phyloP scores from a whole-genome alignment of 306 rosid genomes.

The Cicer arietinum region DNA sequence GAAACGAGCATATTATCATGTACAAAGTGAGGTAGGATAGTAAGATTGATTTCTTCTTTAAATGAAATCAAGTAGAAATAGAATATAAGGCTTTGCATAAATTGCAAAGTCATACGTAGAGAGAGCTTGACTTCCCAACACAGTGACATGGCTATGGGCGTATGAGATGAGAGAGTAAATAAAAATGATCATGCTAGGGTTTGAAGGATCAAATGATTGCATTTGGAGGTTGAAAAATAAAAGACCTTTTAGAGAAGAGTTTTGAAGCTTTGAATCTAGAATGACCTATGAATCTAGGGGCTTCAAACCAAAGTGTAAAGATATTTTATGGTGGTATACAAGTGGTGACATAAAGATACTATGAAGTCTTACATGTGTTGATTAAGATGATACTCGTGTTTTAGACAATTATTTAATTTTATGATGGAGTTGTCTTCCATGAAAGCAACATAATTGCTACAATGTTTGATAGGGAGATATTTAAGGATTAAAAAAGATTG shows the following conservation, averaged over 20 bases:
- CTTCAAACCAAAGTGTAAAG: background rate
- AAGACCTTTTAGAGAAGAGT: background rate
- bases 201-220: slow-evolving; percentile 26
- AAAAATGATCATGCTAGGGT: background rate
- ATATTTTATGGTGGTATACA: background rate
- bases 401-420: background rate
- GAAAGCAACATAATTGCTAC: background rate
- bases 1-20: background rate
- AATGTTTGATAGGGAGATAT: background rate
- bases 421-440: background rate
- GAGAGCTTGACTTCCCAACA: slow-evolving; percentile 8
- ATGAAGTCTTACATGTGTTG: background rate
- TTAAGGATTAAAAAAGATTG: background rate
- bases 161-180: background rate
- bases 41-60: background rate
- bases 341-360: background rate
- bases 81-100: background rate
- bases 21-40: slow-evolving; percentile 6
- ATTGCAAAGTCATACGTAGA: background rate
- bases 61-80: background rate
- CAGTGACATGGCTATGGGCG: slow-evolving; percentile 3
- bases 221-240: background rate
- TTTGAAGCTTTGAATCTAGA: background rate
- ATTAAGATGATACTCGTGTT: background rate
- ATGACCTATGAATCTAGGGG: background rate